phyloP scores from a whole-genome alignment of 2,329 filamentous ascomycete species.

The Penicillium aurantiogriseum region DNA sequence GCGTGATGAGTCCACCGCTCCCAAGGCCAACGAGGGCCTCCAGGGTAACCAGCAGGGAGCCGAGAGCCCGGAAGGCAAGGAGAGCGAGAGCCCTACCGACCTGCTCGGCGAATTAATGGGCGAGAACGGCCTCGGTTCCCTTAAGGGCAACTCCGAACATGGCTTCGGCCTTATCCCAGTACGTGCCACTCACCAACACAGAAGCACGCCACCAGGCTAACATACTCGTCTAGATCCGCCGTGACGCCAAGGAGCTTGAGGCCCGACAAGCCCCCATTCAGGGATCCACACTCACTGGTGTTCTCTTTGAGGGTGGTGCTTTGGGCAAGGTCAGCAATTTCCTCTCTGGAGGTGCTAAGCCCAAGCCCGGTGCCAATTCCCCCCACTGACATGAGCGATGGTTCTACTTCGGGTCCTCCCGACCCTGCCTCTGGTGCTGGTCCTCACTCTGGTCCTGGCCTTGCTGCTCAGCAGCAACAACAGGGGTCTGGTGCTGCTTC shows the following conservation, averaged over 20 bases:
- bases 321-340: conserved; percentile 16
- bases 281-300: conserved; percentile 19
- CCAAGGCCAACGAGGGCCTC: not conserved
- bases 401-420: conserved; percentile 1
- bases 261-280: conserved; percentile 18
- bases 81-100: not conserved
- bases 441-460: conserved; percentile 2
- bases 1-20: not conserved
- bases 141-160: conserved; percentile 19
- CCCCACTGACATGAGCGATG: conserved; percentile 2
- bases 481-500: not conserved
- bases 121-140: conserved; percentile 15
- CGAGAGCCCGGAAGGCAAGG: not conserved
- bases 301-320: conserved; percentile 15
- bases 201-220: not conserved
- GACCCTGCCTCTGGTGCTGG: conserved; percentile 9
- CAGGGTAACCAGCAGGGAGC: not conserved
- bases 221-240: conserved; percentile 15
- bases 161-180: conserved; percentile 24
- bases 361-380: not conserved
- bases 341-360: conserved; percentile 4
- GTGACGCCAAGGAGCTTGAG: conserved; percentile 14
- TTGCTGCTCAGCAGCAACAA: not conserved
- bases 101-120: conserved; percentile 10
- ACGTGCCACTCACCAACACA: not conserved